A percentile compares a stretch with the other conserved stretches of the same genome.
These are phyloP conservation scores for Ceratocystis albifundus DNA, from an alignment of 2,329 filamentous ascomycete genomes.

Conservation along the genomic window DNA sequence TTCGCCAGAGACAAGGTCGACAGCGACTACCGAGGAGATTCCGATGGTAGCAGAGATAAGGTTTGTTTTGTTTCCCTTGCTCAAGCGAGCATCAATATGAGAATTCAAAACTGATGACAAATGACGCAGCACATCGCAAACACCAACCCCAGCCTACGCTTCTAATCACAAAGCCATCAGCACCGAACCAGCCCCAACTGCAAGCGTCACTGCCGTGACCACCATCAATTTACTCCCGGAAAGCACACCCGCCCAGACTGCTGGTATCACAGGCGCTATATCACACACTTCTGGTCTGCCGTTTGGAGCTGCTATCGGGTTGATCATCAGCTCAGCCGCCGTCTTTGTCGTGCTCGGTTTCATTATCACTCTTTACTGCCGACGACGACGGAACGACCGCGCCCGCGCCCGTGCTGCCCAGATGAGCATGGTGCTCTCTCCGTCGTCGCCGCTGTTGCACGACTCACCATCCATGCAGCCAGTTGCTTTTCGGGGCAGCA, in stretches of 20 bases:
- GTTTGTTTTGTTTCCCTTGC: neutral
- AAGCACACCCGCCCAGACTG: neutral
- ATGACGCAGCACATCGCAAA: neutral
- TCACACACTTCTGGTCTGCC: slow-evolving; percentile 12
- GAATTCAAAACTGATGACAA: neutral
- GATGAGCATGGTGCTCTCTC: neutral
- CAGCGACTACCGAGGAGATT: neutral
- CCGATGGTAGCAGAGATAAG: neutral
- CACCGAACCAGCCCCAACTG: too few species aligned
- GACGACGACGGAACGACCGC: slow-evolving; percentile 13
- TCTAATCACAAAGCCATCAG: neutral
- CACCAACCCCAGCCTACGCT: neutral
- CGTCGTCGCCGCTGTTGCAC: neutral
- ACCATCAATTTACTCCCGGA: too few species aligned
- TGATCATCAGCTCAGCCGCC: slow-evolving; percentile 17
- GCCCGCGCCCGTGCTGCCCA: slow-evolving; percentile 2
- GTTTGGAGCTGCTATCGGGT: slow-evolving; percentile 16
- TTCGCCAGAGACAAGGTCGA: neutral
- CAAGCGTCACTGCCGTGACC: too few species aligned
- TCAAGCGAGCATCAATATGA: neutral
- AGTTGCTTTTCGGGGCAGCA: neutral
- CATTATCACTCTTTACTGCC: slow-evolving; percentile 14
- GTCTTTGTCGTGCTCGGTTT: slow-evolving; percentile 9
- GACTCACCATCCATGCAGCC: neutral
- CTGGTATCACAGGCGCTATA: neutral